Percentiles rank a stretch among this genome's conserved stretches.
Conservation (phyloP, 1,139 yeast genomes). For the Zygosaccharomyces pseudobailii region DNA sequence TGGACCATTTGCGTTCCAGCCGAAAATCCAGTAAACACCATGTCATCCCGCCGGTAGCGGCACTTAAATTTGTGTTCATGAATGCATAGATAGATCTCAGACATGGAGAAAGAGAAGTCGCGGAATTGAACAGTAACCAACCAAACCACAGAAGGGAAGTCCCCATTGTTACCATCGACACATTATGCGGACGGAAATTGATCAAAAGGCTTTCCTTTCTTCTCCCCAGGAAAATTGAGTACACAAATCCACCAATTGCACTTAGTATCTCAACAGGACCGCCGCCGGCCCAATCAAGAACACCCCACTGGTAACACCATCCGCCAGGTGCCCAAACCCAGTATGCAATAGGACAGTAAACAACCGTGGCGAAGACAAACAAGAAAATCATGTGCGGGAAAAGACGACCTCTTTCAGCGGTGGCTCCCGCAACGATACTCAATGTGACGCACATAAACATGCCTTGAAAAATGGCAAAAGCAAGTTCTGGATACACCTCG, state of each 20-base stretch:
- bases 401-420: slow-evolving; percentile 89
- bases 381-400: slow-evolving; percentile 79
- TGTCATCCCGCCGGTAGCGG: slow-evolving; percentile 84
- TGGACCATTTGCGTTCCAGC: slow-evolving; percentile 84
- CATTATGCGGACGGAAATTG: slow-evolving; percentile 92
- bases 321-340: slow-evolving; percentile 95
- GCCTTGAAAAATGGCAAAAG: slow-evolving; percentile 83
- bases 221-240: slow-evolving; percentile 76
- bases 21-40: slow-evolving; percentile 92
- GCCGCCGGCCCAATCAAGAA: slow-evolving; percentile 94
- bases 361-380: slow-evolving; percentile 86
- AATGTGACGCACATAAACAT: slow-evolving; percentile 87
- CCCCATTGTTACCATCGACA: slow-evolving; percentile 77
- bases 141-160: slow-evolving; percentile 71
- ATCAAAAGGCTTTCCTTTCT: slow-evolving; percentile 79
- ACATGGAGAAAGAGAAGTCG: slow-evolving; percentile 62
- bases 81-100: slow-evolving; percentile 56
- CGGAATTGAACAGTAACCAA: slow-evolving; percentile 88
- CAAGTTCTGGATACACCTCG: slow-evolving; percentile 68
- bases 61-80: slow-evolving; percentile 86
- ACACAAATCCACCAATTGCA: slow-evolving; percentile 87
- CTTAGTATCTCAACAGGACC: slow-evolving; percentile 94
- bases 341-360: slow-evolving; percentile 86
- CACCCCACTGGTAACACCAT: slow-evolving; percentile 93
- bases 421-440: slow-evolving; percentile 91